Evolutionary conservation across 768 basidiomycete genomes (phyloP).

Genomic region (Pisolithus marmoratus): DNA sequence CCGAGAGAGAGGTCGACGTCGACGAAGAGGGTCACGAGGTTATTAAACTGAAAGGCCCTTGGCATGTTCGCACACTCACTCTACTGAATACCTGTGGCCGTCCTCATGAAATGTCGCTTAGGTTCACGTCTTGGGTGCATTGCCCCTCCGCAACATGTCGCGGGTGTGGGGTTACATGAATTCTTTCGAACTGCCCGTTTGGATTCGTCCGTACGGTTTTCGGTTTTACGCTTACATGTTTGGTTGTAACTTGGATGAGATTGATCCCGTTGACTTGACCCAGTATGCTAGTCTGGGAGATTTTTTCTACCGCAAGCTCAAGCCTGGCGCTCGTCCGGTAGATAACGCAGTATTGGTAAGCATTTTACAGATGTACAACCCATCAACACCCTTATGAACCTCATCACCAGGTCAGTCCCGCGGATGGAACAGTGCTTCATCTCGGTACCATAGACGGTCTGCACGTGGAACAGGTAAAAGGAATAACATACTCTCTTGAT

Average conservation of each 20-base stretch:
- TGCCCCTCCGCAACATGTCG: constrained; percentile 93
- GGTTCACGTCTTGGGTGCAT: constrained; percentile 96
- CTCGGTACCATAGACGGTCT: constrained; percentile 78
- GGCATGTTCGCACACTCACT: constrained; percentile 63
- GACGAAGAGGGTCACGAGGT: constrained; percentile 82
- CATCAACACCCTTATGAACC: too few species aligned
- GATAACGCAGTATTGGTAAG: constrained; percentile 67
- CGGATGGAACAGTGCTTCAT: constrained; percentile 89
- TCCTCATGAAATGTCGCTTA: constrained; percentile 22
- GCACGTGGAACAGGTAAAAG: constrained; percentile 94
- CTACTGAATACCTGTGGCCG: neutral
- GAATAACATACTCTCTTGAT: constrained; percentile 93
- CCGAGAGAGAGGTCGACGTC: constrained; percentile 61
- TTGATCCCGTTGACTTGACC: constrained; percentile 72
- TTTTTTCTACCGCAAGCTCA: constrained; percentile 91
- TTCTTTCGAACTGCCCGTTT: constrained; percentile 86
- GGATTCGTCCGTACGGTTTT: constrained; percentile 91
- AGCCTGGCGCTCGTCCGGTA: constrained; percentile 76
- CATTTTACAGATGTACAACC: neutral
- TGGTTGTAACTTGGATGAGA: constrained; percentile 91
- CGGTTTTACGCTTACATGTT: constrained; percentile 83
- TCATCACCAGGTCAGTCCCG: constrained; percentile 71
- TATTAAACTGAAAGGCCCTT: constrained; percentile 80
- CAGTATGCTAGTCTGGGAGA: constrained; percentile 84
- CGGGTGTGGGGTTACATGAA: constrained; percentile 96